These are phyloP conservation scores for Colletotrichum caudatum DNA, from an alignment of 2,329 filamentous ascomycete species.

Conservation along the genomic window DNA sequence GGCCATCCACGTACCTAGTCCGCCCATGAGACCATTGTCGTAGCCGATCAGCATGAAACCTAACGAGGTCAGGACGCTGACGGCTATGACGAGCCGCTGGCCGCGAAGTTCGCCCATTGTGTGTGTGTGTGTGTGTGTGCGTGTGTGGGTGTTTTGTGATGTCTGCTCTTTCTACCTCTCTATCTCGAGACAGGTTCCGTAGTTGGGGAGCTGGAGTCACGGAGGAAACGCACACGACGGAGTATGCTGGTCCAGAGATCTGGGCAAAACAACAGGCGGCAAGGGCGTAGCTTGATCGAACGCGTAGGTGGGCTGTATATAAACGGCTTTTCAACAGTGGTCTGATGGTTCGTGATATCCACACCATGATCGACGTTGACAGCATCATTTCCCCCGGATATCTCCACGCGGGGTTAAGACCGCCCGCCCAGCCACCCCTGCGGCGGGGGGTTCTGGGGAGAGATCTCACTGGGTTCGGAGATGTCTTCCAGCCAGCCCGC, in stretches of 20 bases:
- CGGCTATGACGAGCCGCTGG: slow-evolving; percentile 54
- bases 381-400: slow-evolving; percentile 20
- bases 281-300: neutral
- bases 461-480: neutral
- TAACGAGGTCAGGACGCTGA: slow-evolving; percentile 58
- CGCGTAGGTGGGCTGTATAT: slow-evolving; percentile 17
- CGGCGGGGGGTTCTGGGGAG: slow-evolving; percentile 5
- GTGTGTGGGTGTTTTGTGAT: neutral
- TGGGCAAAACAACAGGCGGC: neutral
- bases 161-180: neutral
- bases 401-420: slow-evolving; percentile 23
- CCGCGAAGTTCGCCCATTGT: slow-evolving; percentile 45
- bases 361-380: slow-evolving; percentile 21
- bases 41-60: slow-evolving; percentile 63
- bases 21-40: slow-evolving; percentile 60
- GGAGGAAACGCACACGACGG: neutral
- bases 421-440: neutral
- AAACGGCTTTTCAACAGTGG: slow-evolving; percentile 5
- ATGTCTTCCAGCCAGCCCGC: neutral
- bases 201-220: neutral
- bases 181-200: neutral
- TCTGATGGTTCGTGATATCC: slow-evolving; percentile 14
- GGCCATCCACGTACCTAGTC: slow-evolving; percentile 45
- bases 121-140: too few species aligned
- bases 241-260: neutral